Percentiles rank a stretch among this genome's conserved stretches.
Evolutionary conservation across 1,284 basidiomycete genomes (phyloP).

Genomic region (Flammula alnicola): DNA sequence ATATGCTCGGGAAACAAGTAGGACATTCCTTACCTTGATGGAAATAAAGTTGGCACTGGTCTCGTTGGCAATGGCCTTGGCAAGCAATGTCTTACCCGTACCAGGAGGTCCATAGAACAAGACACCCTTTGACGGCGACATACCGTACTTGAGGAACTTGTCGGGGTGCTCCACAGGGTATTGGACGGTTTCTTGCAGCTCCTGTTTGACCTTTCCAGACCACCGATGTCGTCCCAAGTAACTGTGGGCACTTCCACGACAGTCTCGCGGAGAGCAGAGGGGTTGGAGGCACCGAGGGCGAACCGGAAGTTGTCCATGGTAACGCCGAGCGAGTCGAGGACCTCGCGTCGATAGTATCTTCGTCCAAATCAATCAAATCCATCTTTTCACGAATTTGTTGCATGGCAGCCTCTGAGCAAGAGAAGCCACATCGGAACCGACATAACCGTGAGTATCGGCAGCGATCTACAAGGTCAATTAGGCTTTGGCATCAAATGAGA

Average conservation of each 20-base stretch:
- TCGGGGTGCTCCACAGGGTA: slow-evolving; percentile 99
- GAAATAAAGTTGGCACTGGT: slow-evolving; percentile 99
- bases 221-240: slow-evolving; percentile 99
- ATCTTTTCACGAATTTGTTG: slow-evolving; percentile 99
- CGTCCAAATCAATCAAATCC: slow-evolving; percentile 92
- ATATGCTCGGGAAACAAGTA: neutral
- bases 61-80: slow-evolving; percentile 98
- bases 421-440: slow-evolving; percentile 96
- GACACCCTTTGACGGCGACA: slow-evolving; percentile 99
- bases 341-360: slow-evolving; percentile 98
- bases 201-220: slow-evolving; percentile 99
- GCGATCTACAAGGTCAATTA: slow-evolving; percentile 69
- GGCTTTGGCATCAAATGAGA: slow-evolving; percentile 21
- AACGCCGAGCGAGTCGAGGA: slow-evolving; percentile 93
- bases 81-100: slow-evolving; percentile 95
- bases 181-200: slow-evolving; percentile 98
- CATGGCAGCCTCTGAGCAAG: slow-evolving; percentile 98
- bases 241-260: slow-evolving; percentile 89
- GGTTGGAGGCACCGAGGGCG: slow-evolving; percentile 92
- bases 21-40: slow-evolving; percentile 67
- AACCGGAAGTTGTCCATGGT: slow-evolving; percentile 99
- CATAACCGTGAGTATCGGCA: slow-evolving; percentile 98
- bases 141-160: slow-evolving; percentile 99
- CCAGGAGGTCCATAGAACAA: slow-evolving; percentile 97
- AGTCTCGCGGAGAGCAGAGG: slow-evolving; percentile 95